phyloP scores from a whole-genome alignment of 495 filamentous ascomycete species.

The Hyaloscypha bicolor region DNA sequence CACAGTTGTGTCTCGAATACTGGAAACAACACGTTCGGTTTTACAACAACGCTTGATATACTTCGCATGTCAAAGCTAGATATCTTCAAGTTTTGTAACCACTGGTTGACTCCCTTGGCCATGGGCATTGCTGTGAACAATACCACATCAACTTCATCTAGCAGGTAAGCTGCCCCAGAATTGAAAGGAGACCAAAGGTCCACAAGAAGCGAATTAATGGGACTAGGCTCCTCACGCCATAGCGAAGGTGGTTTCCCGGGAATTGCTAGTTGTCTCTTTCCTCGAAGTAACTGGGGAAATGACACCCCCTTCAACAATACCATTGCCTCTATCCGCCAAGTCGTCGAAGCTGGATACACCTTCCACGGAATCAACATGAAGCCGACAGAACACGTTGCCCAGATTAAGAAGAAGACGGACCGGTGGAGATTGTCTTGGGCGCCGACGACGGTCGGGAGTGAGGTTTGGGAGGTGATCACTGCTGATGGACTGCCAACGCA shows the following conservation, averaged over 20 bases:
- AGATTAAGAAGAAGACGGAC: conserved; percentile 59
- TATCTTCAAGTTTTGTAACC: conserved; percentile 40
- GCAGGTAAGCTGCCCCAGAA: not conserved
- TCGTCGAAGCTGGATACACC: conserved; percentile 45
- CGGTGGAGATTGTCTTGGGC: conserved; percentile 61
- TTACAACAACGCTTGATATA: conserved; percentile 38
- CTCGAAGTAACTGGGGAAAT: conserved; percentile 48
- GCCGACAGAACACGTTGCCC: conserved; percentile 34
- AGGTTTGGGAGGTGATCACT: conserved; percentile 51
- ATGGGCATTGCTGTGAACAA: conserved; percentile 34
- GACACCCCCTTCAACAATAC: conserved; percentile 17
- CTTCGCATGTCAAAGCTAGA: conserved; percentile 31
- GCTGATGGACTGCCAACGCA: not conserved
- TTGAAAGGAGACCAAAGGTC: too few species aligned
- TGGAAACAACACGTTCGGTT: conserved; percentile 32
- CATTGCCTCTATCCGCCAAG: conserved; percentile 37
- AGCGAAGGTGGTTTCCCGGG: conserved; percentile 3
- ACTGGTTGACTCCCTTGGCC: conserved; percentile 10
- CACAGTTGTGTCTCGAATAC: conserved; percentile 36
- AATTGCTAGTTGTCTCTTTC: conserved; percentile 52
- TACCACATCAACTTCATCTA: conserved; percentile 31
- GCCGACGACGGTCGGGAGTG: conserved; percentile 60
- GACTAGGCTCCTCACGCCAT: not conserved
- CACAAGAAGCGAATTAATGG: too few species aligned
- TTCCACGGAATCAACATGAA: conserved; percentile 42